Conservation (phyloP, 108 stramenopile species). For the Chaetoceros tenuissimus region DNA sequence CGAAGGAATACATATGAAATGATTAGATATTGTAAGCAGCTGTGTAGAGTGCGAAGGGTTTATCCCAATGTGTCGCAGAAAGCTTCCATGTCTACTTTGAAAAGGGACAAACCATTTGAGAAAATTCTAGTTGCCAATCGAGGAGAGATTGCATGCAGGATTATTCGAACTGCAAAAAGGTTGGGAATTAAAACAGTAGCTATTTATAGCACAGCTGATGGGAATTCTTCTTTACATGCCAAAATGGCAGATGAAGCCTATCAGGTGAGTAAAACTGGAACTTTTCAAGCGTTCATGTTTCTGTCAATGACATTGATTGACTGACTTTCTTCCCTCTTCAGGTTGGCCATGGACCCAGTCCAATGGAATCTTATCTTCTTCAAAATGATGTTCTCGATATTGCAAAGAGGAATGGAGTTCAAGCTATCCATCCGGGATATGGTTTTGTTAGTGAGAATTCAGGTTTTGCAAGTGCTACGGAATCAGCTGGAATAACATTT, state of each 20-base stretch:
- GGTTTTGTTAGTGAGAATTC: constrained; percentile 87
- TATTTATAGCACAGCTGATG: constrained; percentile 85
- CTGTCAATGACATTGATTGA: not conserved
- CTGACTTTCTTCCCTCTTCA: constrained; percentile 7
- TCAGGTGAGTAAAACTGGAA: constrained; percentile 3
- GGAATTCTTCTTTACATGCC: constrained; percentile 94
- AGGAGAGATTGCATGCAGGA: constrained; percentile 74
- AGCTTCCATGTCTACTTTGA: too few species aligned
- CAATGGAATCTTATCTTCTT: constrained; percentile 92
- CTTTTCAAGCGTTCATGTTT: constrained; percentile 10
- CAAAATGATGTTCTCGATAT: constrained; percentile 73
- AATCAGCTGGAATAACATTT: constrained; percentile 75
- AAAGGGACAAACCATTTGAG: constrained; percentile 50
- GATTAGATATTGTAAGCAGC: too few species aligned
- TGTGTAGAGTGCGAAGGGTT: too few species aligned
- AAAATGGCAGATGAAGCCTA: constrained; percentile 93
- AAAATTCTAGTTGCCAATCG: constrained; percentile 84
- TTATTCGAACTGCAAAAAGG: constrained; percentile 69
- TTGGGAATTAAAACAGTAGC: constrained; percentile 70
- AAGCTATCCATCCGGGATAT: constrained; percentile 88
- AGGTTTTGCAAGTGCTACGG: constrained; percentile 63
- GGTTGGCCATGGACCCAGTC: constrained; percentile 30
- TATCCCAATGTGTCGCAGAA: too few species aligned
- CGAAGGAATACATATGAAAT: too few species aligned
- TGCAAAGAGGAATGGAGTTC: constrained; percentile 71